Evolutionary conservation across 106 monocot species (phyloP).

Genomic region (Amphibolis antarctica): DNA sequence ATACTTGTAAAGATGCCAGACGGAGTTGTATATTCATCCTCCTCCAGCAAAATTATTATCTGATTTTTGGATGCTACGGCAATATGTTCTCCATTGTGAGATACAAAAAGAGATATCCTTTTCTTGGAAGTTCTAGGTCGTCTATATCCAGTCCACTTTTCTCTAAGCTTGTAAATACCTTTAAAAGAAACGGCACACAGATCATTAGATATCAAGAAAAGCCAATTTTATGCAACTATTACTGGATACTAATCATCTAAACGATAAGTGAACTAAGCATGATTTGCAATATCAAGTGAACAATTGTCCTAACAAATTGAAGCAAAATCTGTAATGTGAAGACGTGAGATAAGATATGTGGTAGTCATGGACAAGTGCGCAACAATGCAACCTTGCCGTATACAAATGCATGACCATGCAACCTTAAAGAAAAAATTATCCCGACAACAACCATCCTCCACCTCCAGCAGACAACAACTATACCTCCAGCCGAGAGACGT

Average conservation of each 20-base stretch:
- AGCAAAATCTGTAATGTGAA: background rate
- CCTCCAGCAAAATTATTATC: conserved; percentile 47
- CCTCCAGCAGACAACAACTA: background rate
- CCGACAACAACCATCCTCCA: background rate
- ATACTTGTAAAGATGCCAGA: conserved; percentile 54
- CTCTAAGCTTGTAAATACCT: conserved; percentile 54
- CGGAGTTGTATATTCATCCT: conserved; percentile 48
- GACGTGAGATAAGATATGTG: background rate
- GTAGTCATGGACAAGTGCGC: background rate
- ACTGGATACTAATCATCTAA: background rate
- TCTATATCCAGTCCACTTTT: conserved; percentile 44
- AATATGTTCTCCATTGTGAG: conserved; percentile 47
- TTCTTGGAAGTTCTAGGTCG: conserved; percentile 19
- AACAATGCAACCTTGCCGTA: background rate
- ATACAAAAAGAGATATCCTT: conserved; percentile 43
- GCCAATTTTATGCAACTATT: background rate
- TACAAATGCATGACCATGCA: background rate
- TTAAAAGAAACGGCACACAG: background rate
- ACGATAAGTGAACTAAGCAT: background rate
- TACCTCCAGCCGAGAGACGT: background rate
- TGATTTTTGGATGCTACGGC: conserved; percentile 39
- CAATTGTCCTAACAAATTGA: background rate
- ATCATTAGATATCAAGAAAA: background rate
- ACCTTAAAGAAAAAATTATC: background rate
- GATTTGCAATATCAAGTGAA: background rate